phyloP scores from a whole-genome alignment of 2,329 filamentous ascomycete genomes.

The Nemania bipapillata region DNA sequence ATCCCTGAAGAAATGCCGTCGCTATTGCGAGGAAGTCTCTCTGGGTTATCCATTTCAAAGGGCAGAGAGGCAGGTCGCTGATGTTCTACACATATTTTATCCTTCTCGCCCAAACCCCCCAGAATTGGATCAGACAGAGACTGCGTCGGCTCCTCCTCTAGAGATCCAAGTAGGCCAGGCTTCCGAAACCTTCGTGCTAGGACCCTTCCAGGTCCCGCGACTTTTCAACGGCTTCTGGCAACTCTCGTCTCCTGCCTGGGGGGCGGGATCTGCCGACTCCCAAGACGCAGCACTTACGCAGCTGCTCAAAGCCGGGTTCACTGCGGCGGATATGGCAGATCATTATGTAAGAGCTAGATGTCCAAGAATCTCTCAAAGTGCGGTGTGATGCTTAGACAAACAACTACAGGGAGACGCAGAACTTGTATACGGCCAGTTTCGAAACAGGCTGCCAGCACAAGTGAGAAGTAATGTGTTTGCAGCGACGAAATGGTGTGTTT shows the following conservation, averaged over 20 bases:
- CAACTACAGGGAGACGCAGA: conserved; percentile 51
- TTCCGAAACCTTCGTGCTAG: conserved; percentile 42
- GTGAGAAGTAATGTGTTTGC: conserved; percentile 46
- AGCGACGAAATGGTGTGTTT: conserved; percentile 54
- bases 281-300: conserved; percentile 46
- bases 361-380: not conserved
- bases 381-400: conserved; percentile 1
- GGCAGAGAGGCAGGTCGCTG: conserved; percentile 50
- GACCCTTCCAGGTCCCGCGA: conserved; percentile 42
- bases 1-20: conserved; percentile 41
- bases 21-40: conserved; percentile 41
- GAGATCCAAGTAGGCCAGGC: not conserved
- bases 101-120: conserved; percentile 16
- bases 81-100: conserved; percentile 46
- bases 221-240: conserved; percentile 51
- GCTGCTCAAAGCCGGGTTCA: conserved; percentile 46
- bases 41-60: conserved; percentile 46
- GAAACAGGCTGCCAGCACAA: conserved; percentile 43
- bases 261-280: conserved; percentile 43
- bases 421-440: conserved; percentile 51
- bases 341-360: conserved; percentile 50
- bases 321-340: conserved; percentile 53
- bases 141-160: not conserved
- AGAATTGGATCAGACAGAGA: not conserved
- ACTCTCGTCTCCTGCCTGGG: conserved; percentile 49